A percentile compares a stretch with the other conserved stretches of the same genome.
phyloP scores from a whole-genome alignment of 352 stramenopile species.

The Globisporangium acanthophoron region DNA sequence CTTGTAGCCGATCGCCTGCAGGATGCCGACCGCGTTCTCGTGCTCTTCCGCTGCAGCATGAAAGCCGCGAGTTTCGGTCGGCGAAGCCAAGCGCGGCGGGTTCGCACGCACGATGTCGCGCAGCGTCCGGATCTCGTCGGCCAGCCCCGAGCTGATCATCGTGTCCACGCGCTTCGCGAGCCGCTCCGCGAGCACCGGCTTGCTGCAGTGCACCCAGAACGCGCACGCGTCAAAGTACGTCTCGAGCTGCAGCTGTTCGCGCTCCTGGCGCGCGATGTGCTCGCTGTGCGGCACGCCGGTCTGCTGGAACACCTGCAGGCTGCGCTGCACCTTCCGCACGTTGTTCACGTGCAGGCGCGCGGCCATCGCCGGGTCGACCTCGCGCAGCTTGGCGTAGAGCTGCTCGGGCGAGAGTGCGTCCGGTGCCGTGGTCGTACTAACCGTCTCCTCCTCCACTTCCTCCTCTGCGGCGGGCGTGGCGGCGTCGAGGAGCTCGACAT shows the following conservation, averaged over 20 bases:
- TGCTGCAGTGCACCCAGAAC: constrained; percentile 81
- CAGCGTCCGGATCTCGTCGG: constrained; percentile 69
- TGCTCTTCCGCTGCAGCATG: neutral
- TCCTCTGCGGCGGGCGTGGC: neutral
- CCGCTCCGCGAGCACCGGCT: constrained; percentile 52
- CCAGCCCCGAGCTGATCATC: constrained; percentile 75
- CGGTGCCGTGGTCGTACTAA: too few species aligned
- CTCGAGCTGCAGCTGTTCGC: constrained; percentile 35
- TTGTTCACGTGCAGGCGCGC: constrained; percentile 81
- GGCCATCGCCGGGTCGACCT: constrained; percentile 83
- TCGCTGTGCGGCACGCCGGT: constrained; percentile 76
- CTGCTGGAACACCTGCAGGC: constrained; percentile 80
- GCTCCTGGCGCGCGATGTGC: constrained; percentile 49
- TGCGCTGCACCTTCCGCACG: constrained; percentile 80
- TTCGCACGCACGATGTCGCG: constrained; percentile 43
- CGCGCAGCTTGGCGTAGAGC: constrained; percentile 51
- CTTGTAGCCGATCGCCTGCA: constrained; percentile 89
- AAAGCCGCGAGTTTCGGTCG: constrained; percentile 5
- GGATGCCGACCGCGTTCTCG: constrained; percentile 63
- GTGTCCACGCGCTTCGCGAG: constrained; percentile 66
- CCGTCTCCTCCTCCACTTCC: neutral
- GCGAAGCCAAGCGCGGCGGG: constrained; percentile 24
- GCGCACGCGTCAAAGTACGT: constrained; percentile 76
- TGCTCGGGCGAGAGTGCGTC: constrained; percentile 34
- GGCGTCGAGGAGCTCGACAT: constrained; percentile 24